These are phyloP conservation scores for Diutina ranongensis DNA, from an alignment of 1,139 yeast genomes.

Conservation along the genomic window DNA sequence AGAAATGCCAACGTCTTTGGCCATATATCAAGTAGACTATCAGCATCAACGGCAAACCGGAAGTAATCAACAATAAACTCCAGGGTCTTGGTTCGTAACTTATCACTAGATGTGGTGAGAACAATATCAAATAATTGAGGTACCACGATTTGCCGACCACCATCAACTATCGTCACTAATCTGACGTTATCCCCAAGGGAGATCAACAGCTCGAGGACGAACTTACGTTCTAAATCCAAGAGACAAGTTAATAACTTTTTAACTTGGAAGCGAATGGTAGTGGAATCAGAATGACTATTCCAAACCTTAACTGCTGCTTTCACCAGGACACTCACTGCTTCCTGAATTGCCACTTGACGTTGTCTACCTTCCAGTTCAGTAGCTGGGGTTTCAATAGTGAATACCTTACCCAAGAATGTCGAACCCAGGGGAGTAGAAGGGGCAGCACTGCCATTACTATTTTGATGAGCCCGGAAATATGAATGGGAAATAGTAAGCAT, in stretches of 20 bases:
- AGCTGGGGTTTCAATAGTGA: conserved; percentile 4
- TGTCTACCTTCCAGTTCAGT: conserved; percentile 1
- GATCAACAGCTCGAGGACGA: conserved; percentile 3
- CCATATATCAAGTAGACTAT: background rate
- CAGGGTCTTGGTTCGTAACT: background rate
- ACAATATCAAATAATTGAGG: background rate
- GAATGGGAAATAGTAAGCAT: conserved; percentile 2
- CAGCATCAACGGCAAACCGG: conserved; percentile 2
- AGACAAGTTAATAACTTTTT: background rate
- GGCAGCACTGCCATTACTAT: background rate
- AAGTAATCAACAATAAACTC: conserved; percentile 2
- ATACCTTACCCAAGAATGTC: conserved; percentile 3
- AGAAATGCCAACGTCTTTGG: background rate
- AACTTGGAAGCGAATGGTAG: background rate
- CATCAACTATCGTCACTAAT: background rate
- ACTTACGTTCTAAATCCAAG: background rate
- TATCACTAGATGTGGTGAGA: background rate
- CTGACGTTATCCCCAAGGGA: background rate
- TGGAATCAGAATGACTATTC: background rate
- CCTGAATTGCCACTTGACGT: background rate
- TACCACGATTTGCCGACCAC: conserved; percentile 5
- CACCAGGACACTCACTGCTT: background rate
- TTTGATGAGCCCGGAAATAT: conserved; percentile 1
- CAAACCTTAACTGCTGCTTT: background rate
- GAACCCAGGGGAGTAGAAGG: background rate